Evolutionary conservation across 73 alveolate genomes (phyloP).

Genomic region (Symbiodinium natans): DNA sequence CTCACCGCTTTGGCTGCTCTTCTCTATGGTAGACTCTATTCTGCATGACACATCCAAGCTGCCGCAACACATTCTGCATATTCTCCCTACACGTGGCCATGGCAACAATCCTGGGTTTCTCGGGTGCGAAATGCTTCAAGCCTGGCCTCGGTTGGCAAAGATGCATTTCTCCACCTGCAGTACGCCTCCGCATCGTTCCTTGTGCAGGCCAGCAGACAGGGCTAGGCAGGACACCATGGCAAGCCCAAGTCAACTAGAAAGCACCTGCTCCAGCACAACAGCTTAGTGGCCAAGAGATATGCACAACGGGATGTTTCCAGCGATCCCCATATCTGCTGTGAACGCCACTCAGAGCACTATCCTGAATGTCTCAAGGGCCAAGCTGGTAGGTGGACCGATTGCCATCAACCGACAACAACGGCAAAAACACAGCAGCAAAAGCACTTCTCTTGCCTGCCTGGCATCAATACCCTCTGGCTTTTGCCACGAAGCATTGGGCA

Average conservation of each 20-base stretch:
- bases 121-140: too few relatives aligned
- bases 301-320: slow-evolving; percentile 52
- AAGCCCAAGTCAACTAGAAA: not conserved
- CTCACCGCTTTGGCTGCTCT: too few relatives aligned
- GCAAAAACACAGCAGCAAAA: too few relatives aligned
- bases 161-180: slow-evolving; percentile 71
- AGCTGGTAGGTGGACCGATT: too few relatives aligned
- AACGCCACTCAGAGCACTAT: not conserved
- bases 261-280: not conserved
- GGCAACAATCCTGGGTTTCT: too few relatives aligned
- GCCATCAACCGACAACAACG: too few relatives aligned
- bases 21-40: too few relatives aligned
- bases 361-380: not conserved
- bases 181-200: slow-evolving; percentile 82
- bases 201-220: not conserved
- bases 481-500: slow-evolving; percentile 85
- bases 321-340: slow-evolving; percentile 14
- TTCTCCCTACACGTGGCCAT: too few relatives aligned
- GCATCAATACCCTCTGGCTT: slow-evolving; percentile 58
- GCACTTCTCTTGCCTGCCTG: not conserved
- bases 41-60: too few relatives aligned
- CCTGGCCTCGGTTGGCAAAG: slow-evolving; percentile 78
- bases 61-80: too few relatives aligned
- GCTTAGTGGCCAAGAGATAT: slow-evolving; percentile 43
- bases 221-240: not conserved